These are phyloP conservation scores for Penicillium decumbens DNA, from an alignment of 2,329 filamentous ascomycete genomes.

Conservation along the genomic window DNA sequence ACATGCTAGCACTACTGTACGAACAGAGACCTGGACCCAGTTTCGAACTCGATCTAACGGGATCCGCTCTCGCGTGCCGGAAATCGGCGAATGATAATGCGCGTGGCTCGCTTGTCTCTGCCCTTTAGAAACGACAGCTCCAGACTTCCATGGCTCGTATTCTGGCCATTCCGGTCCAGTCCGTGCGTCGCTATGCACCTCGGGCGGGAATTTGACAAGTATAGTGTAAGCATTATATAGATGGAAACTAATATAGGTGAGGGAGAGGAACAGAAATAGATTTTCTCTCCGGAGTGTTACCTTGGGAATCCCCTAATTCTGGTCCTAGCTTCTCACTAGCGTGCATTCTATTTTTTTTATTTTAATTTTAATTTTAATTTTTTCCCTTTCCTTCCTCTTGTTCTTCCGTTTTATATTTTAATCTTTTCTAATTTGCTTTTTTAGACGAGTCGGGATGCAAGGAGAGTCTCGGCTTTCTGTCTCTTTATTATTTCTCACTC, in stretches of 20 bases:
- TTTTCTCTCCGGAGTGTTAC: conserved; percentile 8
- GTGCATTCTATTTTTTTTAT: background rate
- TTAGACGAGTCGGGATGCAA: conserved; percentile 7
- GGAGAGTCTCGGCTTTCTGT: background rate
- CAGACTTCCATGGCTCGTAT: conserved; percentile 16
- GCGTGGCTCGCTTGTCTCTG: conserved; percentile 21
- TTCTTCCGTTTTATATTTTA: background rate
- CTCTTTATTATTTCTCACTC: background rate
- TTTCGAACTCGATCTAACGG: background rate
- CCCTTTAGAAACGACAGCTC: conserved; percentile 6
- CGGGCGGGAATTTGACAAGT: conserved; percentile 13
- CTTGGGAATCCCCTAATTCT: background rate
- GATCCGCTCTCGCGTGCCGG: conserved; percentile 3
- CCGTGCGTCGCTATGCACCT: conserved; percentile 15
- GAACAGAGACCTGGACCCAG: background rate
- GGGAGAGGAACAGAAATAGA: conserved; percentile 4
- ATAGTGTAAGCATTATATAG: no score
- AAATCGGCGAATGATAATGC: conserved; percentile 8
- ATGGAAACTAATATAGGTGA: background rate
- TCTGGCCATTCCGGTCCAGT: conserved; percentile 19
- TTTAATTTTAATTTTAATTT: background rate
- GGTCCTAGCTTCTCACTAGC: background rate
- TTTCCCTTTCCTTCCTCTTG: background rate
- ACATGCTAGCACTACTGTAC: background rate
- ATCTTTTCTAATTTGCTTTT: background rate